Base-by-base conservation (phyloP, 257 asterid species). In the Striga asiatica region DNA sequence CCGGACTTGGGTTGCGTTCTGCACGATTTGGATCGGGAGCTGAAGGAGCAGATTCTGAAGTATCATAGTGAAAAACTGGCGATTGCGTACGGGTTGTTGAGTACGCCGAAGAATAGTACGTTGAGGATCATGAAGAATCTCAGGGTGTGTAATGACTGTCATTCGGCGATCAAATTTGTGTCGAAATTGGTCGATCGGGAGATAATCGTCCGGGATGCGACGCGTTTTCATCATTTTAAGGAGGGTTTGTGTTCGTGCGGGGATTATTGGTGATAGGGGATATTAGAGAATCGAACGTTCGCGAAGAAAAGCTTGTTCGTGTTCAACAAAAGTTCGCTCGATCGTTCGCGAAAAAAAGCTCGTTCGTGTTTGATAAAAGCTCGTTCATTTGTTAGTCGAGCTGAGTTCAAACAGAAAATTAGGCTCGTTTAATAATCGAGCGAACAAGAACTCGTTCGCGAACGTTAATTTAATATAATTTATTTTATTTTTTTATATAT, bases 31-130 rank as follows among this genome's bases (percentile, higher is more conserved):
- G 95, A 86, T 70, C 63, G 61, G 0, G 95, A 86, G 61, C 58
- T 81, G 76, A 83, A 85, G 65, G 97, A 89, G 71, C 78, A 81
- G 62, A 77, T 81, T 46, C 89, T 89, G 50, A 78, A 75, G 72
- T 80, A 80, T 69, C 97, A 89, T 35, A 89, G 97, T 12, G 97
- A 89, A 68, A 85, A 85, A 60, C 97, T 89, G 31, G 95, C 95
- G 1, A 89, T 89, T 67, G 81, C 94, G 17, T 89, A 81, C 51
- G 97, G 78, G 2, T 61, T 89, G 41, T 61, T 81, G 67, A 82
- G 60, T 58, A 85, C 94, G n/a, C 89, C 23, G 1, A 88, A 77
- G 2, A 71, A 74, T 1, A 67, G 81, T 67, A 81, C 78, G 19
- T 38, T 89, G 43, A 81, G 88, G 68, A 81, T 89, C 77, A 89